phyloP scores from a whole-genome alignment of 805 yeast species.

The Yarrowia sp. region DNA sequence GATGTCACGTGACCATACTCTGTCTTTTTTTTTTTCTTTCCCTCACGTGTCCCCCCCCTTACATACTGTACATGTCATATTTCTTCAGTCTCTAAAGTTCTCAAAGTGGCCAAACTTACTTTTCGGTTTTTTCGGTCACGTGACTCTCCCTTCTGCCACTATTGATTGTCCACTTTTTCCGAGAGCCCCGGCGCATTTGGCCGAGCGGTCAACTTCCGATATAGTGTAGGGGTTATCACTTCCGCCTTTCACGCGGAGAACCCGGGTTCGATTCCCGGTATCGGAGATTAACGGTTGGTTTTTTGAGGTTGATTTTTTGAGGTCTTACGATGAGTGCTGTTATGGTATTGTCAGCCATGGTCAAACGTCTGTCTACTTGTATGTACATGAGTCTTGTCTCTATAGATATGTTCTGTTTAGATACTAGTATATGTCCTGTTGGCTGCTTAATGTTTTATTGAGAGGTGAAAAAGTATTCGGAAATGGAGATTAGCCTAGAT shows the following conservation, averaged over 20 bases:
- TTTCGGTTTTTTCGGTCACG: slow-evolving; percentile 5
- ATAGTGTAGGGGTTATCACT: slow-evolving; percentile 40
- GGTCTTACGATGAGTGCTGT: neutral
- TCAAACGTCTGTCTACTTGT: too few species aligned
- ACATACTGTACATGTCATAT: too few species aligned
- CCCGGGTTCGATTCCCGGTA: slow-evolving; percentile 39
- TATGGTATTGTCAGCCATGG: too few species aligned
- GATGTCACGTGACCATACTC: neutral
- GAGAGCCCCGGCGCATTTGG: neutral
- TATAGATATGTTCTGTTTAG: too few species aligned
- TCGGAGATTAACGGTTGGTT: slow-evolving; percentile 27
- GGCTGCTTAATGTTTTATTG: too few species aligned
- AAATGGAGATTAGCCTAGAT: too few species aligned
- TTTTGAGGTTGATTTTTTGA: neutral
- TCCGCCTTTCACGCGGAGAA: slow-evolving; percentile 38
- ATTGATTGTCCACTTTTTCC: neutral
- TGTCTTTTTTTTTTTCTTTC: too few species aligned
- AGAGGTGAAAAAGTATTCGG: too few species aligned
- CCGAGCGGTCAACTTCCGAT: slow-evolving; percentile 36
- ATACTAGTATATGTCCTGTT: too few species aligned
- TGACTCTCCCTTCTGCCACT: neutral
- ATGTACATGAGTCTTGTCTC: too few species aligned
- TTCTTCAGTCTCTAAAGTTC: too few species aligned
- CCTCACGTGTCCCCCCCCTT: too few species aligned
- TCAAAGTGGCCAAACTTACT: neutral